phyloP scores from a whole-genome alignment of 345 rosid species.

The Cardamine occulta region DNA sequence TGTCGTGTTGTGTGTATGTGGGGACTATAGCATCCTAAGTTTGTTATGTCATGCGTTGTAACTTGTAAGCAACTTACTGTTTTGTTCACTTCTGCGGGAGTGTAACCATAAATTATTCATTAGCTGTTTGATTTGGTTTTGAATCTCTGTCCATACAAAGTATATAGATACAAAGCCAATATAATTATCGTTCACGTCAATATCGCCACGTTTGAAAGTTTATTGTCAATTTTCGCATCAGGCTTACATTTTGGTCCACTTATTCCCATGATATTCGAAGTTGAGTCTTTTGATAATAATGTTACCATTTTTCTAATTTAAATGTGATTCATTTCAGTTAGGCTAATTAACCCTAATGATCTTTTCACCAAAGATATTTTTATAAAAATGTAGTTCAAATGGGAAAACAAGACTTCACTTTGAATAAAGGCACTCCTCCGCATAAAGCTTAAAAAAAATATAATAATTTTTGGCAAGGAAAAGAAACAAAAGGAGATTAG shows the following conservation, averaged over 20 bases:
- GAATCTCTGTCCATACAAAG: background rate
- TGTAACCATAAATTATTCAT: slow-evolving; percentile 20
- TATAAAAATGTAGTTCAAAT: slow-evolving; percentile 23
- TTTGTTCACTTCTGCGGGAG: slow-evolving; percentile 28
- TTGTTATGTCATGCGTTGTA: slow-evolving; percentile 26
- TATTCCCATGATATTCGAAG: background rate
- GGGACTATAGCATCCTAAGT: slow-evolving; percentile 26
- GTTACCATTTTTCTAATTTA: background rate
- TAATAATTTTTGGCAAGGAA: background rate
- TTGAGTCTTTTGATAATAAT: slow-evolving; percentile 32
- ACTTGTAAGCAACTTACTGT: slow-evolving; percentile 27
- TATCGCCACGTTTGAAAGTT: background rate
- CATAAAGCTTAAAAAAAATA: slow-evolving; percentile 11
- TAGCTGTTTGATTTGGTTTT: slow-evolving; percentile 21
- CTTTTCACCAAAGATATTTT: slow-evolving; percentile 1
- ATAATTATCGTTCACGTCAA: background rate
- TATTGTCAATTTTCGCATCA: background rate
- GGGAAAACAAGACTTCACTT: slow-evolving; percentile 34
- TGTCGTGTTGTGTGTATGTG: slow-evolving; percentile 42
- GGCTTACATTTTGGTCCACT: background rate
- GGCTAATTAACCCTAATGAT: background rate
- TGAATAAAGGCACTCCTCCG: slow-evolving; percentile 26
- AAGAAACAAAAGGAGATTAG: background rate
- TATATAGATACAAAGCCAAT: background rate
- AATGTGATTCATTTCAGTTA: background rate